Percentiles rank a stretch among this genome's conserved stretches.
Evolutionary conservation across 1,284 basidiomycete genomes (phyloP).

Genomic region (Puccinia hordei): DNA sequence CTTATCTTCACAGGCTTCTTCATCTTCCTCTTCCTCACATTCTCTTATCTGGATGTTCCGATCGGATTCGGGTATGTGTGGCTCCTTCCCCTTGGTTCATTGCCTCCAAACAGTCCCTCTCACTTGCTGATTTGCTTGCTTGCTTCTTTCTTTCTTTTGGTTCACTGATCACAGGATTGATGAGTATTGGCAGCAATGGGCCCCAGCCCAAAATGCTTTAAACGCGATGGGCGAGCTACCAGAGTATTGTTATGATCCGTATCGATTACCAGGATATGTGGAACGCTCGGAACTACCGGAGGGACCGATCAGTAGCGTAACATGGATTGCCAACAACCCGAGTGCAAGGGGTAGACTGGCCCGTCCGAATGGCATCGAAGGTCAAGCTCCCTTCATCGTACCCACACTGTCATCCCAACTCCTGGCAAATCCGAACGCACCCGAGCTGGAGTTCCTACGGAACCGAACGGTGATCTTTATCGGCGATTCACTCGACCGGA

Average conservation of each 20-base stretch:
- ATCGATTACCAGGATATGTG: constrained; percentile 5
- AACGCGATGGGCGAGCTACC: neutral
- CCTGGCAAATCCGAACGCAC: neutral
- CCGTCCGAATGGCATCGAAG: neutral
- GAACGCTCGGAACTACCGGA: constrained; percentile 22
- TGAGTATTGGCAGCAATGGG: constrained; percentile 1
- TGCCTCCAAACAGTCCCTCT: no score
- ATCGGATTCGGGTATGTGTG: neutral
- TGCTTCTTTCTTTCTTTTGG: no score
- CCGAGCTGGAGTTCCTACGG: neutral
- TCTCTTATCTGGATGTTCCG: neutral
- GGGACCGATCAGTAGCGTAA: constrained; percentile 24
- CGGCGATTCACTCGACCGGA: constrained; percentile 27
- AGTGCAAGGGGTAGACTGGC: neutral
- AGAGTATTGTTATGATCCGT: constrained; percentile 21
- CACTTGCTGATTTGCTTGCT: neutral
- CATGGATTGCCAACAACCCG: constrained; percentile 6
- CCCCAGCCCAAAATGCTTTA: neutral
- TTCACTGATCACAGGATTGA: neutral
- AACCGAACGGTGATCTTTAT: constrained; percentile 25
- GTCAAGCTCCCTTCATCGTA: neutral
- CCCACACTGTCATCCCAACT: neutral
- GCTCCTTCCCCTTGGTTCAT: no score
- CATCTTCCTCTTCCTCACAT: neutral
- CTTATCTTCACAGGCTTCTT: neutral